These are phyloP conservation scores for Fusarium heterosporum DNA, from an alignment of 2,329 filamentous ascomycete species.

Conservation along the genomic window DNA sequence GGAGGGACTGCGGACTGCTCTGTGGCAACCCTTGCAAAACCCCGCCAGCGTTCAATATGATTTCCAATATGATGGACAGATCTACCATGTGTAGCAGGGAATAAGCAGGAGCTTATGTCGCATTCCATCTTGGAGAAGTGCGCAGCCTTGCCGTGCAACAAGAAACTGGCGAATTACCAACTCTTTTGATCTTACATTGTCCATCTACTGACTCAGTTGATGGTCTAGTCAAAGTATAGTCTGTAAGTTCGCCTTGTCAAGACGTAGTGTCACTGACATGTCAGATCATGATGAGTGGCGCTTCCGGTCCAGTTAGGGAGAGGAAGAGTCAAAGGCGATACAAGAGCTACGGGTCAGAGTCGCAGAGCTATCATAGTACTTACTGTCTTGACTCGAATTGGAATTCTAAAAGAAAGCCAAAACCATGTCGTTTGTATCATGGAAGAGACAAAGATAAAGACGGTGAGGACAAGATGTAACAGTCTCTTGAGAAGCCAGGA, in stretches of 20 bases:
- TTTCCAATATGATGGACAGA: constrained; percentile 45
- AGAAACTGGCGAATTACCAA: constrained; percentile 13
- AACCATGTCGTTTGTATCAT: constrained; percentile 10
- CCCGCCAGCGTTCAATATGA: constrained; percentile 15
- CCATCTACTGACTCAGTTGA: not conserved
- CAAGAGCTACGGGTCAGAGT: not conserved
- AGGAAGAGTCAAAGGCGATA: not conserved
- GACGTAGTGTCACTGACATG: not conserved
- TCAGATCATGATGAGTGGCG: constrained; percentile 4
- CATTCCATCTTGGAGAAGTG: constrained; percentile 37
- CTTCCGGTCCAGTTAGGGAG: constrained; percentile 4
- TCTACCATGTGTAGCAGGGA: constrained; percentile 45
- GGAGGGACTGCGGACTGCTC: constrained; percentile 13
- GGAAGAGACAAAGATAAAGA: constrained; percentile 13
- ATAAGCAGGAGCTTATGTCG: constrained; percentile 39
- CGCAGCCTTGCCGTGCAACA: constrained; percentile 43
- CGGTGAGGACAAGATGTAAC: constrained; percentile 30
- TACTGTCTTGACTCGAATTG: constrained; percentile 5
- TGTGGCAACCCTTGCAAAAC: constrained; percentile 13
- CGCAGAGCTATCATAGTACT: no score
- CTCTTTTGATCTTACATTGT: not conserved
- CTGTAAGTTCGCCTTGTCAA: not conserved
- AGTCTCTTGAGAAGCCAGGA: constrained; percentile 20
- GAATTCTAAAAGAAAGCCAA: not conserved
- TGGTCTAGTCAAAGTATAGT: not conserved